phyloP scores from a whole-genome alignment of 228 moss, liverwort and hornwort species.

The Sphagnum magellanicum region DNA sequence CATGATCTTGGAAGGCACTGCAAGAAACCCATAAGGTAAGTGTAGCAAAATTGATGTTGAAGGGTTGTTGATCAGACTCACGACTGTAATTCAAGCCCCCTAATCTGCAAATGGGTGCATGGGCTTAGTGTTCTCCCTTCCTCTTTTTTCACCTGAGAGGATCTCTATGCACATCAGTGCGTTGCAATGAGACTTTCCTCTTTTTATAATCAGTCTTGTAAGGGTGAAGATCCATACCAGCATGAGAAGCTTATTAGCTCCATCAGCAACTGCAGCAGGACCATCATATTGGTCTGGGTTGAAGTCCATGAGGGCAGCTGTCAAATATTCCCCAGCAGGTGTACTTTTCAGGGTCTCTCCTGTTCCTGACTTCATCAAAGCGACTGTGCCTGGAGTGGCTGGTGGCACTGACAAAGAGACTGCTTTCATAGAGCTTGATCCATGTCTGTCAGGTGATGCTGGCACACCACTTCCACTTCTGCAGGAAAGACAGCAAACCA shows the following conservation, averaged over 20 bases:
- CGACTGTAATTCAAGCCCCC: too few relatives aligned
- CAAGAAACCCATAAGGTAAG: too few relatives aligned
- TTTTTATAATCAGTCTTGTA: too few relatives aligned
- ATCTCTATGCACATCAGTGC: too few relatives aligned
- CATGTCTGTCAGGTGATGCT: conserved; percentile 43
- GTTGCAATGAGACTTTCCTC: too few relatives aligned
- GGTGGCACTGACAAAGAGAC: conserved; percentile 23
- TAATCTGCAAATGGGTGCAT: too few relatives aligned
- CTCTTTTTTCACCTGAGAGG: too few relatives aligned
- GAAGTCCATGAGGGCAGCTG: conserved; percentile 89
- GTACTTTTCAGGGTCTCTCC: conserved; percentile 67
- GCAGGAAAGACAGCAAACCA: not conserved
- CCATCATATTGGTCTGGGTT: conserved; percentile 88
- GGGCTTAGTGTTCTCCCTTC: too few relatives aligned
- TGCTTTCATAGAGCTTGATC: conserved; percentile 30
- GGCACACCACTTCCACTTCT: conserved; percentile 23
- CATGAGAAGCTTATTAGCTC: conserved; percentile 94
- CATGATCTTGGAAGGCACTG: too few relatives aligned
- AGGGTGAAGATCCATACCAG: conserved; percentile 29
- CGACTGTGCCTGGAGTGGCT: conserved; percentile 56
- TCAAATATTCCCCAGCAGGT: conserved; percentile 96
- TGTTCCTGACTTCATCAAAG: conserved; percentile 55
- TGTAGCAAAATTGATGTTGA: too few relatives aligned
- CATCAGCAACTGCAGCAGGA: conserved; percentile 84
- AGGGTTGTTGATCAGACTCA: too few relatives aligned